These are phyloP conservation scores for Populus trichocarpa DNA, from an alignment of 441 rosid species.

Conservation along the genomic window DNA sequence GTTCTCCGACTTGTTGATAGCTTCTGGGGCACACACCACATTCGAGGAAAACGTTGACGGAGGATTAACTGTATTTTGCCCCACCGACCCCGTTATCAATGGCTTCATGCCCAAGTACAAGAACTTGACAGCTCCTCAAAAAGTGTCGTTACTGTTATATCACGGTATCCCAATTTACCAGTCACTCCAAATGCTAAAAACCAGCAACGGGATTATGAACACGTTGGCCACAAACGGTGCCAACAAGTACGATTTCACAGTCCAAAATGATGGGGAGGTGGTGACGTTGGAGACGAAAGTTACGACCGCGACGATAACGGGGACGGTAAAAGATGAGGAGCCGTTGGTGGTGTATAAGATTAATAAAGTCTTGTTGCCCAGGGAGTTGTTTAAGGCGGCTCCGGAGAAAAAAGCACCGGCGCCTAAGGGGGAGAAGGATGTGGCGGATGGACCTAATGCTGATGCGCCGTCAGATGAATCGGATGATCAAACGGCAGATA, in stretches of 20 bases:
- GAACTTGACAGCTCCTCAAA: constrained; percentile 63
- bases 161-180: constrained; percentile 69
- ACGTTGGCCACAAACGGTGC: constrained; percentile 90
- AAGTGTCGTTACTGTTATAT: constrained; percentile 60
- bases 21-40: constrained; percentile 63
- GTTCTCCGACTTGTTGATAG: constrained; percentile 62
- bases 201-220: constrained; percentile 79
- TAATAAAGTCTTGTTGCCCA: constrained; percentile 71
- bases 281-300: constrained; percentile 69
- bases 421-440: constrained; percentile 27
- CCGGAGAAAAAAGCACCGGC: constrained; percentile 49
- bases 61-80: constrained; percentile 90
- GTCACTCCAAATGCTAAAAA: constrained; percentile 69
- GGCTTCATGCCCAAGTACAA: constrained; percentile 75
- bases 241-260: constrained; percentile 66
- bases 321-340: constrained; percentile 72
- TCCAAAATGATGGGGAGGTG: constrained; percentile 75
- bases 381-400: constrained; percentile 55
- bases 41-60: constrained; percentile 60
- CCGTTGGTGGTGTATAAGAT: constrained; percentile 70
- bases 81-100: constrained; percentile 68
- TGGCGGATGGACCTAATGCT: constrained; percentile 56
- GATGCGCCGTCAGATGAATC: constrained; percentile 55
- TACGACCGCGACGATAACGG: constrained; percentile 58
- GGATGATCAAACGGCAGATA: constrained; percentile 54